These are phyloP conservation scores for Pneumocystis sp. DNA, from an alignment of 1,139 yeast species.

Conservation along the genomic window DNA sequence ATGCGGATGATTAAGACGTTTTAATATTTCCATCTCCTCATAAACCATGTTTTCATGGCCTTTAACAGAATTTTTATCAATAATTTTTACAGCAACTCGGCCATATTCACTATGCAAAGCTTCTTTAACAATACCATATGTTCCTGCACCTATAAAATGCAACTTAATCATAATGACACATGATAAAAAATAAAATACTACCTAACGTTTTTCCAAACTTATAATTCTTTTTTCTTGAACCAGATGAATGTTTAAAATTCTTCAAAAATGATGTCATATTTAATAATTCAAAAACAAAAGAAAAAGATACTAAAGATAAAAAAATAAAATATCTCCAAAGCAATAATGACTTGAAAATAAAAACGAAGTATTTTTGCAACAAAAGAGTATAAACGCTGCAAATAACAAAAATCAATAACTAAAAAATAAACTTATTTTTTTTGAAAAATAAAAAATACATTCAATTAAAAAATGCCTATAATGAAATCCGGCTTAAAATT, in stretches of 20 bases:
- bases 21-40: slow-evolving; percentile 60
- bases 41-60: slow-evolving; percentile 58
- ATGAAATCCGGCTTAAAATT: too few relatives aligned
- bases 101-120: slow-evolving; percentile 51
- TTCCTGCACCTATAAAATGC: slow-evolving; percentile 30
- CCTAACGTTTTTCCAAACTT: slow-evolving; percentile 39
- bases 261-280: slow-evolving; percentile 20
- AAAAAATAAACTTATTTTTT: neutral
- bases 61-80: slow-evolving; percentile 63
- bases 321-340: neutral
- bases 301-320: too few relatives aligned
- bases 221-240: slow-evolving; percentile 47
- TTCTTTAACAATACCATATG: slow-evolving; percentile 75
- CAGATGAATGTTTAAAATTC: slow-evolving; percentile 58
- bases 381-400: neutral
- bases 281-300: neutral
- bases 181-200: neutral
- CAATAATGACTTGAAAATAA: neutral
- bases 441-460: too few relatives aligned
- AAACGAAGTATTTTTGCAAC: neutral
- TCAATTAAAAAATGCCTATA: too few relatives aligned
- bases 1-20: slow-evolving; percentile 56
- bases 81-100: slow-evolving; percentile 75
- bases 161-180: neutral
- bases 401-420: neutral